Evolutionary conservation across 108 stramenopile species (phyloP).

Genomic region (Nitzschia sp.): DNA sequence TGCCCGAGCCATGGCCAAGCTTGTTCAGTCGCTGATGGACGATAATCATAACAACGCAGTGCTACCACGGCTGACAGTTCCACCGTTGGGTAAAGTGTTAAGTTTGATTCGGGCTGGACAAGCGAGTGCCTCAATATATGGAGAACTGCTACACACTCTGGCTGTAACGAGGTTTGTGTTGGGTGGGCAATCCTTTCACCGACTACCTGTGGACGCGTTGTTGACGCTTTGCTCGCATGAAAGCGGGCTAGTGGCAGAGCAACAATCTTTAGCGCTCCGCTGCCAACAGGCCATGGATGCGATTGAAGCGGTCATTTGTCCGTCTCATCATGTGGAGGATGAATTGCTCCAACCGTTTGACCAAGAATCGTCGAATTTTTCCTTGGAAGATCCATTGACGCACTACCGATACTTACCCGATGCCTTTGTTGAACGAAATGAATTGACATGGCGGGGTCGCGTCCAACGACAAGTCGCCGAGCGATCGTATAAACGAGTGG

Average conservation of each 20-base stretch:
- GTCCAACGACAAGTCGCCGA: conserved; percentile 49
- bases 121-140: conserved; percentile 75
- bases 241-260: conserved; percentile 54
- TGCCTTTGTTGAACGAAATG: conserved; percentile 76
- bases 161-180: conserved; percentile 45
- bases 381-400: conserved; percentile 9
- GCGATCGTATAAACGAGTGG: conserved; percentile 50
- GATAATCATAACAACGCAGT: conserved; percentile 16
- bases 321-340: conserved; percentile 40
- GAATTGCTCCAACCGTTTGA: background rate
- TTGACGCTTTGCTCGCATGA: conserved; percentile 68
- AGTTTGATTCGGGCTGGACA: conserved; percentile 81
- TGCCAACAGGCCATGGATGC: conserved; percentile 50
- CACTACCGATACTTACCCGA: conserved; percentile 39
- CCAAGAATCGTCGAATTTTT: background rate
- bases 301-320: conserved; percentile 64
- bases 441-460: conserved; percentile 72
- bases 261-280: conserved; percentile 35
- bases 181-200: background rate
- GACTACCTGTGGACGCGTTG: conserved; percentile 17
- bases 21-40: conserved; percentile 55
- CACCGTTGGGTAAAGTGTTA: conserved; percentile 70
- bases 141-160: conserved; percentile 65
- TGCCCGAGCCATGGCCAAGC: conserved; percentile 60
- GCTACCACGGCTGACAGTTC: conserved; percentile 50